phyloP scores from a whole-genome alignment of 768 basidiomycete genomes.

The Tylopilus plumbeoviolaceoides region DNA sequence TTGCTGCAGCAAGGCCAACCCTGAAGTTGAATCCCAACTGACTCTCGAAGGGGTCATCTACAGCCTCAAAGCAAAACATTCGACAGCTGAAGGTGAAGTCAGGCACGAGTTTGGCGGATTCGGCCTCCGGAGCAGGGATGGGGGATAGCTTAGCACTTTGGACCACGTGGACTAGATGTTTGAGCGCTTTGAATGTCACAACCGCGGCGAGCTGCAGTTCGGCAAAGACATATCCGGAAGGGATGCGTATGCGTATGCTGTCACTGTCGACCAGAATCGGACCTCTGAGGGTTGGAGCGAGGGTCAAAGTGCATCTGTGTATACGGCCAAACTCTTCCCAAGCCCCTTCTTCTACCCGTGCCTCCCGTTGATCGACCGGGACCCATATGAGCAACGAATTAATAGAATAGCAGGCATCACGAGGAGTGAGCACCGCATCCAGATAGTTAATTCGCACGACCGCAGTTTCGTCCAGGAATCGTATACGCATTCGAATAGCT shows the following conservation, averaged over 20 bases:
- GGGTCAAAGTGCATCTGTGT: constrained; percentile 45
- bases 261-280: constrained; percentile 55
- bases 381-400: constrained; percentile 54
- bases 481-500: constrained; percentile 45
- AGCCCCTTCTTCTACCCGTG: constrained; percentile 30
- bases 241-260: constrained; percentile 71
- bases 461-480: constrained; percentile 46
- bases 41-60: constrained; percentile 82
- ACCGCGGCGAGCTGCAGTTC: constrained; percentile 70
- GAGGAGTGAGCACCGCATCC: constrained; percentile 16
- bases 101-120: constrained; percentile 71
- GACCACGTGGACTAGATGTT: constrained; percentile 62
- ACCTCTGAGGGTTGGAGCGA: constrained; percentile 28
- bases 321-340: constrained; percentile 78
- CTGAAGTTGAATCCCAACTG: constrained; percentile 70
- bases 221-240: constrained; percentile 70
- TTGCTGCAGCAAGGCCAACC: constrained; percentile 68
- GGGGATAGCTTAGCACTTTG: constrained; percentile 46
- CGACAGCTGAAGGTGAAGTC: constrained; percentile 54
- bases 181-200: constrained; percentile 66
- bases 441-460: constrained; percentile 34
- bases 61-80: constrained; percentile 69
- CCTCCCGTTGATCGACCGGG: constrained; percentile 37
- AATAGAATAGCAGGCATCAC: constrained; percentile 32
- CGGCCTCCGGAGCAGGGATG: constrained; percentile 61